Base-by-base conservation (phyloP, 176 grass and related monocot species). In the Zoysia pacifica region DNA sequence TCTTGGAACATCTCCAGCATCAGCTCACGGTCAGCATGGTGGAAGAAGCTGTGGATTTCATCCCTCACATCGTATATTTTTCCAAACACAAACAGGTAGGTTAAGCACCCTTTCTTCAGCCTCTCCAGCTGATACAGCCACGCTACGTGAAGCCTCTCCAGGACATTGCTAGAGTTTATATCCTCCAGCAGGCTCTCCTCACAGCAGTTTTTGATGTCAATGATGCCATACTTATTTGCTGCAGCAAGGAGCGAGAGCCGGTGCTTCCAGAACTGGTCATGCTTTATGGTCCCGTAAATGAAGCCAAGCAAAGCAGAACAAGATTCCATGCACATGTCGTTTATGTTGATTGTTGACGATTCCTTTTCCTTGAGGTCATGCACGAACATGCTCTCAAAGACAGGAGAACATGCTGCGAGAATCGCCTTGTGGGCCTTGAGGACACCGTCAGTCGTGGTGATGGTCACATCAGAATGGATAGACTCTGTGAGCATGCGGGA, bases 131-230 rank as follows among this genome's bases (percentile, higher is more conserved):
- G 71, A 58, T 89, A 89, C 55, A 99, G 74, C 96, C 96, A 99
- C 58, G 96, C 90, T 5, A 91, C 72, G 6, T 95, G 86, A 47
- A 98, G 88, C 78, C 96, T 79, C 81, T 98, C 88, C 3, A 94
- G 84, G 36, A 94, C 92, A 52, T 98, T 98, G 28, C 75, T 55
- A 7, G 89, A 83, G 72, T 19, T 85, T 9, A 94, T 93, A 12
- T 98, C 95, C 69, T 94, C 95, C 60, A 91, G 61, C 41, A 98
- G 88, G 84, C 95, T 94, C 83, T 94, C 92, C 83, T 98, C 95
- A 4, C 95, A 98, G 61, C 95, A 94, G 68, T 75, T 74, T 81
- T 93, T 94, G 49, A 98, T 77, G 37, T 93, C 90, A 1, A 36
- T 6, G 3, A 94, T 83, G 40, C 81, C 76, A 5, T 94, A 98